Evolutionary conservation across 495 filamentous ascomycete genomes (phyloP), one percentile per base, ranked within the genome.

Genomic region (Eremomyces bilateralis): DNA sequence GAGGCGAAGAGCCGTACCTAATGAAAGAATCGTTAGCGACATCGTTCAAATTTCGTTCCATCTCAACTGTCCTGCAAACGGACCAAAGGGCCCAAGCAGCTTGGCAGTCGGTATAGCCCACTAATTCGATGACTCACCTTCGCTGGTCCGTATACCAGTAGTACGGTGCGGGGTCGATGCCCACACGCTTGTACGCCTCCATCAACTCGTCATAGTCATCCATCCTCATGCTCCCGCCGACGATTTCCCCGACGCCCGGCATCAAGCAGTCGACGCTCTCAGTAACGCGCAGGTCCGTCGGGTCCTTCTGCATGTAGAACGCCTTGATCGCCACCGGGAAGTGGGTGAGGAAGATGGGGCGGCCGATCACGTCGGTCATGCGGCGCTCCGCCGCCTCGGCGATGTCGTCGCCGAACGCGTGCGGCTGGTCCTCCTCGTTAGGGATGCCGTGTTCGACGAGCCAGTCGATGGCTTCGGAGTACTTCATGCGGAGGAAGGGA

Each of bases 81-180:
- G n/a, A n/a, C n/a, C n/a, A n/a, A n/a, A n/a, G n/a, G n/a, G n/a
- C n/a, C n/a, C n/a, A n/a, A n/a, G n/a, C n/a, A n/a, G n/a, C n/a
- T n/a, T n/a, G n/a, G n/a, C n/a, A n/a, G n/a, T n/a, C n/a, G n/a
- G n/a, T n/a, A n/a, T n/a, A n/a, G n/a, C n/a, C n/a, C n/a, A n/a
- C n/a, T n/a, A n/a, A n/a, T n/a, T n/a, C n/a, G n/a, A 8, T 1
- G 8, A 78, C 81, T 67, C 58, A 90, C 80, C 91, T 93, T 46
- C 88, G 65, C 70, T 92, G 82, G 58, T 97, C 88, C 6, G 82
- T 94, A 62, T 93, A 99, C 88, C 88, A 97, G 67, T 91, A 97
- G 57, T 97, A 97, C 11, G 78, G 73, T 50, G 69, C 69, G 19
- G 78, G 70, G 33, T 74, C 71, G 49, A 97, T 92, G 31, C 73